phyloP scores from a whole-genome alignment of 441 rosid genomes.

The Caryocar brasiliense region DNA sequence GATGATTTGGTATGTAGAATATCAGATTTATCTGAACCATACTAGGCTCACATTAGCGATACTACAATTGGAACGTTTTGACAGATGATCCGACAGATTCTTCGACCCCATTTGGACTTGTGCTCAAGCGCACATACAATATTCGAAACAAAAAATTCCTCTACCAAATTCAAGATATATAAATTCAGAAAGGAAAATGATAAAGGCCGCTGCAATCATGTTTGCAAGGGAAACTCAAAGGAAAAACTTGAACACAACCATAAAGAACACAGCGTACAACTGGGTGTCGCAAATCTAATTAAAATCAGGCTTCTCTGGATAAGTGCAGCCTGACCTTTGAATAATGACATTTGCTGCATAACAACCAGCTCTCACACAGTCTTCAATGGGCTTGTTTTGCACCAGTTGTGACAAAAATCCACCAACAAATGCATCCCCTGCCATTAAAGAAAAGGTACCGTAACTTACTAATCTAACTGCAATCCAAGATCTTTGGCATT shows the following conservation, averaged over 20 bases:
- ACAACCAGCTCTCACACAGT: constrained; percentile 76
- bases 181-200: background rate
- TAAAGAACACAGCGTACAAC: background rate
- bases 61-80: no score
- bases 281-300: constrained; percentile 2
- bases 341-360: constrained; percentile 79
- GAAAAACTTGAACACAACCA: background rate
- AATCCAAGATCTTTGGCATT: background rate
- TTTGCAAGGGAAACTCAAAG: background rate
- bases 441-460: background rate
- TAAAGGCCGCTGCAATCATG: background rate
- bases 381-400: constrained; percentile 58
- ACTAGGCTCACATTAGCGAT: no score
- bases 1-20: no score
- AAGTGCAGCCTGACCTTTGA: constrained; percentile 93
- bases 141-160: no score
- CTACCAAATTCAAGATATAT: background rate
- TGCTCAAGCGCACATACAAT: background rate
- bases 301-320: constrained; percentile 55
- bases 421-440: constrained; percentile 96
- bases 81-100: no score
- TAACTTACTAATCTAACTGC: background rate
- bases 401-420: constrained; percentile 83
- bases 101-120: no score
- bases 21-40: no score